Evolutionary conservation across 2,329 filamentous ascomycete genomes (phyloP), one percentile per base, ranked within the genome.

Genomic region (Sporothrix brasiliensis): DNA sequence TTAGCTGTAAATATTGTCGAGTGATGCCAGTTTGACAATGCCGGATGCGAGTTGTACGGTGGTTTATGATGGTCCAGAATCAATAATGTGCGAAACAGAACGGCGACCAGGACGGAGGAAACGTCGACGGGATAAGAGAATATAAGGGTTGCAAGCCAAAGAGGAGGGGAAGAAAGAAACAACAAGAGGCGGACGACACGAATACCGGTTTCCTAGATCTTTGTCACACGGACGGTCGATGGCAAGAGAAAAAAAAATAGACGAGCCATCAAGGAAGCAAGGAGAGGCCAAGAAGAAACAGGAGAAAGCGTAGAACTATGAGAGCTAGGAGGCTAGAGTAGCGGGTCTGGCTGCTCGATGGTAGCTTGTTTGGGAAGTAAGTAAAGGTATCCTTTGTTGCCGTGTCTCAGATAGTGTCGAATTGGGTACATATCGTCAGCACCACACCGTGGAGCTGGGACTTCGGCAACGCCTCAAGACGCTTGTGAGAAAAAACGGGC

Each of bases 401-500:
- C 47, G 27, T 21, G 47, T 54, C 63, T 67, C 49, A 67, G 65
- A 67, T 54, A n/a, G 30, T 19, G 27, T 41, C 49, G 27, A 27
- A 24, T 30, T 56, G 66, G 27, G 50, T n/a, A 19, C 39, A 68
- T 56, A 56, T 68, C 66, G 66, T 68, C 34, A 68, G 65, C 66
- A 68, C 63, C 63, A 66, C 63, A 34, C 61, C 44, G 21, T 9
- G 21, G 27, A 19, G 16, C 34, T 68, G n/a, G 49, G 34, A 67
- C 30, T 7, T 7, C 65, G 52, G 50, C 27, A 53, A 54, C 44
- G 44, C 27, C 61, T 65, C 24, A 34, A 34, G 50, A 41, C 41
- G 63, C 19, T 53, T 13, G 16, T 41, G 63, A 53, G 63, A 24
- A 10, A 11, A 11, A 65, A 30, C 27, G 63, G 63, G 49, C 30